phyloP scores from a whole-genome alignment of 73 alveolate genomes.

The Paramecium biaurelia region DNA sequence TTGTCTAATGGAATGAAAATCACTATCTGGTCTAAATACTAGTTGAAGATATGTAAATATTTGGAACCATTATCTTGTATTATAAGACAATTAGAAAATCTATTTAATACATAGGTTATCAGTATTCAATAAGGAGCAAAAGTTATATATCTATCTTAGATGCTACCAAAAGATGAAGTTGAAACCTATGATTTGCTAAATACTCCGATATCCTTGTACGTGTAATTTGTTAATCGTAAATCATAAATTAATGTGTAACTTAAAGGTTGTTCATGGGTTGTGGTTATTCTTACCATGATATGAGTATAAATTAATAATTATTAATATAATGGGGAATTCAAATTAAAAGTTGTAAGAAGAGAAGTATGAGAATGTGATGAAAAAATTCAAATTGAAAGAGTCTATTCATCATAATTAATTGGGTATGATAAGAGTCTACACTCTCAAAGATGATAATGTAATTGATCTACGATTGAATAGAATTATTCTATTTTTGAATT shows the following conservation, averaged over 20 bases:
- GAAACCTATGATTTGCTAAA: neutral
- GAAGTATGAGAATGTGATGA: constrained; percentile 4
- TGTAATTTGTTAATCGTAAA: neutral
- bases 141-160: neutral
- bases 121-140: constrained; percentile 6
- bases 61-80: neutral
- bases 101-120: neutral
- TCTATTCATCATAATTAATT: neutral
- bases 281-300: neutral
- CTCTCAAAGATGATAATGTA: neutral
- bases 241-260: neutral
- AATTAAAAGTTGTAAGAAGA: constrained; percentile 21
- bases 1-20: neutral
- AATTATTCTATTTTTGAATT: neutral
- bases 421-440: neutral
- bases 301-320: neutral
- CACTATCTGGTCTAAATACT: neutral
- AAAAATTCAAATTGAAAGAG: neutral
- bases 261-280: neutral
- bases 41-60: neutral
- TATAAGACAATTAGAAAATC: neutral
- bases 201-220: neutral
- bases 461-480: neutral
- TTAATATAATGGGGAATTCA: constrained; percentile 10
- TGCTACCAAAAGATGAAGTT: constrained; percentile 28